A percentile compares a stretch with the other conserved stretches of the same genome.
phyloP scores from a whole-genome alignment of 305 asterid genomes.

The Solanum hybrid region DNA sequence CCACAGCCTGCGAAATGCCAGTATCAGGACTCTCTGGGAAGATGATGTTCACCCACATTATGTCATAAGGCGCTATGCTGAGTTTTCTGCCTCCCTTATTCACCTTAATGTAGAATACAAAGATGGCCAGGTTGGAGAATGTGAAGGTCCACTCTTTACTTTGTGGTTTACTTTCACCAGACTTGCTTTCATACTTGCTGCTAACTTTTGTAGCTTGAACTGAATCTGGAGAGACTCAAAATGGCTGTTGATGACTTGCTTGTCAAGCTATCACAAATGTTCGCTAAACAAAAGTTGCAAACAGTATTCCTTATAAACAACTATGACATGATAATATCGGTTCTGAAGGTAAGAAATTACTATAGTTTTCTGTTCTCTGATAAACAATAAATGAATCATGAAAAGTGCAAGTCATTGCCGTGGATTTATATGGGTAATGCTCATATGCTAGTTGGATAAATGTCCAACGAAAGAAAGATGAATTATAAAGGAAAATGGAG shows the following conservation, averaged over 20 bases:
- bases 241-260: conserved; percentile 94
- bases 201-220: conserved; percentile 60
- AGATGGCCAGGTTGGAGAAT: conserved; percentile 89
- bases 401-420: neutral
- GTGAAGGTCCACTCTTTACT: neutral
- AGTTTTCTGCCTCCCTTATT: conserved; percentile 88
- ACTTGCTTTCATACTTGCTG: neutral
- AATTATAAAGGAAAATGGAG: neutral
- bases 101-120: conserved; percentile 90
- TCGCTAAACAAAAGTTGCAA: conserved; percentile 69
- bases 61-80: conserved; percentile 98
- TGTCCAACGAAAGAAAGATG: neutral
- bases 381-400: neutral
- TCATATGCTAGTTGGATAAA: neutral
- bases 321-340: conserved; percentile 94
- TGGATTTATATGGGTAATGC: neutral
- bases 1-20: conserved; percentile 80
- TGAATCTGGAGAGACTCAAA: conserved; percentile 87
- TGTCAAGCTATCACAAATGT: conserved; percentile 74
- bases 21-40: conserved; percentile 79
- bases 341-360: conserved; percentile 59
- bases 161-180: neutral
- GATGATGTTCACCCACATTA: conserved; percentile 98
- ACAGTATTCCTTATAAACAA: conserved; percentile 88
- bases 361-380: neutral